Percentiles rank a stretch among this genome's conserved stretches.
Evolutionary conservation across 768 basidiomycete genomes (phyloP).

Genomic region (Tulasnella sp.): DNA sequence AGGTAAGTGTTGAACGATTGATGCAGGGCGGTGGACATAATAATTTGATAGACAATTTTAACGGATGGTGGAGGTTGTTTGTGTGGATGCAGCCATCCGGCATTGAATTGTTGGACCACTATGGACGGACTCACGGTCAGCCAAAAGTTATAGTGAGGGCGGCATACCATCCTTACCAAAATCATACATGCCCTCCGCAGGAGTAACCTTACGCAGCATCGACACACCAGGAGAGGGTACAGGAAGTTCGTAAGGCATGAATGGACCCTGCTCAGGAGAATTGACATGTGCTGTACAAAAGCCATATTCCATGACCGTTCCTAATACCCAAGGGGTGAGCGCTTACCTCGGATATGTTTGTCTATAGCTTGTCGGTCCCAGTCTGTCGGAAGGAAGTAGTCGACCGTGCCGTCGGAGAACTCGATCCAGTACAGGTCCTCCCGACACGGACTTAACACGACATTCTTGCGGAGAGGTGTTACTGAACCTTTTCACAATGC

Average conservation of each 20-base stretch:
- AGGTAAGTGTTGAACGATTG: constrained; percentile 2
- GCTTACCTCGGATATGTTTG: constrained; percentile 3
- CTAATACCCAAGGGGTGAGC: background rate
- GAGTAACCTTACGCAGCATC: background rate
- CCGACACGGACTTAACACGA: constrained; percentile 6
- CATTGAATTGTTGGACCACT: background rate
- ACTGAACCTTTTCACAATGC: background rate
- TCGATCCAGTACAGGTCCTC: constrained; percentile 14
- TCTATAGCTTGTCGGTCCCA: constrained; percentile 6
- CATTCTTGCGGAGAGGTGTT: background rate
- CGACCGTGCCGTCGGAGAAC: constrained; percentile 4
- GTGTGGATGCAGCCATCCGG: constrained; percentile 1
- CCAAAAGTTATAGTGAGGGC: background rate
- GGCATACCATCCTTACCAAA: background rate
- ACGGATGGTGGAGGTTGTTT: background rate
- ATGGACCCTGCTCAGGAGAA: background rate
- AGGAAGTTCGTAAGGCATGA: background rate
- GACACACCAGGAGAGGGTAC: background rate
- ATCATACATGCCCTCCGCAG: background rate
- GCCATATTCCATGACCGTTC: too few species aligned
- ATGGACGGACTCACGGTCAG: background rate
- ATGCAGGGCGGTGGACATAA: background rate
- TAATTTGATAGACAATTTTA: background rate
- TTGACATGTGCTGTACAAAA: background rate
- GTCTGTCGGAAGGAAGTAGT: constrained; percentile 5